phyloP scores from a whole-genome alignment of 768 basidiomycete species.

The Hygrocybe punicea region DNA sequence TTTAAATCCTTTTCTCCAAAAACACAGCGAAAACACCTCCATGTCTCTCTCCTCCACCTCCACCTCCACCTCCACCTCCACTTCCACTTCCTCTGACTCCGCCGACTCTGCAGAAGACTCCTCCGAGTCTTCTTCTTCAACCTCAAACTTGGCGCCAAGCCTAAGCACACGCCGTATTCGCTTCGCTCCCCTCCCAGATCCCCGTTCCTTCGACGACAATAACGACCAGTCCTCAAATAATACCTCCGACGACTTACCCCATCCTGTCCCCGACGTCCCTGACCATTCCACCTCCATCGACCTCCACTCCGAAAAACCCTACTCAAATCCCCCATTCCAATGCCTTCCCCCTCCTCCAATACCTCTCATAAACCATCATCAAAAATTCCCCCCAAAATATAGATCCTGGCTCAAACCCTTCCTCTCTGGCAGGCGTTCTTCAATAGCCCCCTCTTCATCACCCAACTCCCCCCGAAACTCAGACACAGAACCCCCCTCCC shows the following conservation, averaged over 20 bases:
- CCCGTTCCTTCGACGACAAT: slow-evolving; percentile 47
- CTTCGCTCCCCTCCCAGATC: slow-evolving; percentile 84
- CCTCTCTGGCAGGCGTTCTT: slow-evolving; percentile 17
- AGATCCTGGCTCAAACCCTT: slow-evolving; percentile 17
- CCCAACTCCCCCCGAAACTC: not conserved
- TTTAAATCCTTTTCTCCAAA: not conserved
- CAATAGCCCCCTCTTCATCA: slow-evolving; percentile 7
- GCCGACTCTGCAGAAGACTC: not conserved
- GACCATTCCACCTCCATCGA: slow-evolving; percentile 19
- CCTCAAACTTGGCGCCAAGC: not conserved
- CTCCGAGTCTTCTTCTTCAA: not conserved
- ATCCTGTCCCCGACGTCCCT: not conserved
- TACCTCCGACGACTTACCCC: not conserved
- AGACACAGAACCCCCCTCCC: slow-evolving; percentile 2
- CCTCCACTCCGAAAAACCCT: slow-evolving; percentile 10
- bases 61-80: not conserved
- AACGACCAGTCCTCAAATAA: slow-evolving; percentile 29
- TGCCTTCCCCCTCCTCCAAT: slow-evolving; percentile 9
- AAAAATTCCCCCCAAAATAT: slow-evolving; percentile 14
- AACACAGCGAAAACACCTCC: too few relatives aligned
- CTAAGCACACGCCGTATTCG: slow-evolving; percentile 47
- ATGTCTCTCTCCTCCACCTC: not conserved
- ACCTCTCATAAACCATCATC: slow-evolving; percentile 19
- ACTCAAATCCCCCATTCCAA: too few relatives aligned
- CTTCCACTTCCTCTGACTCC: not conserved